phyloP scores from a whole-genome alignment of 768 basidiomycete species.

The Rhodotorula taiwanensis region DNA sequence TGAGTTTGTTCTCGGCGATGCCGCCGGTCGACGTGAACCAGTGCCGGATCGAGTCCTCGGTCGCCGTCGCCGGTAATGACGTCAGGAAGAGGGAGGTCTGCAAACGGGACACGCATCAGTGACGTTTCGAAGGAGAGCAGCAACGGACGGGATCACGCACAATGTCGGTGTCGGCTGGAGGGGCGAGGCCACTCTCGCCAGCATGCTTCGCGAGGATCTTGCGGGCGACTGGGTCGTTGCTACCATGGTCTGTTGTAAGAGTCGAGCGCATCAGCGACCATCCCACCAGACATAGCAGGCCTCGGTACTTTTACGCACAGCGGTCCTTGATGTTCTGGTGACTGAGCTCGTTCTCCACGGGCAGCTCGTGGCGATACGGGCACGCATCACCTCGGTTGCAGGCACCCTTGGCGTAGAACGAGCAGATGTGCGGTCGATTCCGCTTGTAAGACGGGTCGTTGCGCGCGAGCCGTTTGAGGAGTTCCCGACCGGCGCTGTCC shows the following conservation, averaged over 20 bases:
- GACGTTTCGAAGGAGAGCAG: background rate
- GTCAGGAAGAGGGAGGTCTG: slow-evolving; percentile 81
- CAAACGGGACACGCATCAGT: background rate
- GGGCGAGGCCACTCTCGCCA: slow-evolving; percentile 69
- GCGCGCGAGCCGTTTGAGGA: slow-evolving; percentile 83
- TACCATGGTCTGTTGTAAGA: slow-evolving; percentile 54
- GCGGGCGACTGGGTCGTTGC: slow-evolving; percentile 85
- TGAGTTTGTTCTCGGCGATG: slow-evolving; percentile 57
- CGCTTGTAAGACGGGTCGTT: slow-evolving; percentile 91
- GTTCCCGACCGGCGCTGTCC: slow-evolving; percentile 68
- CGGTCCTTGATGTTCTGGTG: slow-evolving; percentile 90
- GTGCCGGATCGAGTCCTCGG: slow-evolving; percentile 68
- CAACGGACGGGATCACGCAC: slow-evolving; percentile 53
- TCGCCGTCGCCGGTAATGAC: slow-evolving; percentile 61
- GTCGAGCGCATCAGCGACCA: background rate
- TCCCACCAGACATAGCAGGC: background rate
- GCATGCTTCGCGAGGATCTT: slow-evolving; percentile 80
- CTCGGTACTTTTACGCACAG: too few species aligned
- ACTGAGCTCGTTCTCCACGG: slow-evolving; percentile 60
- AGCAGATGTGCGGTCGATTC: slow-evolving; percentile 87
- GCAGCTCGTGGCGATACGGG: slow-evolving; percentile 89
- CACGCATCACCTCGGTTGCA: slow-evolving; percentile 87
- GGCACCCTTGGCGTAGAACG: slow-evolving; percentile 91
- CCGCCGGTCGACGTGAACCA: slow-evolving; percentile 59
- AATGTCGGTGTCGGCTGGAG: slow-evolving; percentile 79